Conservation (phyloP, 495 filamentous ascomycete genomes). For the Penicillium alfredii region DNA sequence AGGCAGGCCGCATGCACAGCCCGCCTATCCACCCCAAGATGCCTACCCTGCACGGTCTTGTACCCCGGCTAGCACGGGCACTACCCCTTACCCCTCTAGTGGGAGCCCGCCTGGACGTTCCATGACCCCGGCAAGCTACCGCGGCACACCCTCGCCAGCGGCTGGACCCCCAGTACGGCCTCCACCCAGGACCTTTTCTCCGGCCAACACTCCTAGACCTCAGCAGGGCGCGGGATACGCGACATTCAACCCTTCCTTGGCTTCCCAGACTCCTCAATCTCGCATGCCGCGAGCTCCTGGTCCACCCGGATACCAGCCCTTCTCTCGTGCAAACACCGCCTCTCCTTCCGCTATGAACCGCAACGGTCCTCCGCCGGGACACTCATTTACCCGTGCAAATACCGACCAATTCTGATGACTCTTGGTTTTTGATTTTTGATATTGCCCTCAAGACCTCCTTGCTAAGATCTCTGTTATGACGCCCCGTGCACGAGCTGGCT, state of each 20-base stretch:
- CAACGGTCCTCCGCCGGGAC: constrained; percentile 17
- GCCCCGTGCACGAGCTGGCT: constrained; percentile 17
- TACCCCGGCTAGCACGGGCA: constrained; percentile 12
- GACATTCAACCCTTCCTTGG: constrained; percentile 16
- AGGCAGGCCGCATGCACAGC: constrained; percentile 2
- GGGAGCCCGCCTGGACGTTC: constrained; percentile 6
- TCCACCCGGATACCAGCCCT: constrained; percentile 14
- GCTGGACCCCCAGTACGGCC: constrained; percentile 4
- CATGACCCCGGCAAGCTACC: constrained; percentile 20
- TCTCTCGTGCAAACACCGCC: constrained; percentile 18
- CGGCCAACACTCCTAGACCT: constrained; percentile 2
- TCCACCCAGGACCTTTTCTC: constrained; percentile 9
- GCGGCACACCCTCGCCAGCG: constrained; percentile 9
- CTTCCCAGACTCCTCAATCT: constrained; percentile 10
- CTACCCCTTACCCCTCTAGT: constrained; percentile 3
- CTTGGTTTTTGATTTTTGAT: no score
- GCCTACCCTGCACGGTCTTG: constrained; percentile 12
- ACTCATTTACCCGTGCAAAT: constrained; percentile 20
- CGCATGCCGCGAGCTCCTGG: constrained; percentile 3
- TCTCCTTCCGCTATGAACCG: constrained; percentile 22
- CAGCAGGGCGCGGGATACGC: no score
- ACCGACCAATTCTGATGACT: constrained; percentile 23
- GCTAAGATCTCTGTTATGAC: constrained; percentile 6
- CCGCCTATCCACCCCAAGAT: constrained; percentile 10
- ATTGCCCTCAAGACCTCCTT: no score